These are phyloP conservation scores for Aspergillus udagawae DNA, from an alignment of 2,329 filamentous ascomycete genomes.

Conservation along the genomic window DNA sequence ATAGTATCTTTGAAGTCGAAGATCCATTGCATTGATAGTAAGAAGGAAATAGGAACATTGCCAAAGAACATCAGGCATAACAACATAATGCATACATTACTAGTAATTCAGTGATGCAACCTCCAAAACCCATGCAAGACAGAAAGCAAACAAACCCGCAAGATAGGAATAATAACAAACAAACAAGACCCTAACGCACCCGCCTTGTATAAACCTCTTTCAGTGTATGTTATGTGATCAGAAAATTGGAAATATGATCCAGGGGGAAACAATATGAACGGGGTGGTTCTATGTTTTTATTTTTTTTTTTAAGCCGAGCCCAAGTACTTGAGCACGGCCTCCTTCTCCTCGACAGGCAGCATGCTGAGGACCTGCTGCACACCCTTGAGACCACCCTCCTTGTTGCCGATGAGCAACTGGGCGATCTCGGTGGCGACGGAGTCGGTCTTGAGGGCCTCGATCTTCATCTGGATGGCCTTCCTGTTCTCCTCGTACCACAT, in stretches of 20 bases:
- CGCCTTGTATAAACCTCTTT: background rate
- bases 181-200: background rate
- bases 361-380: conserved; percentile 81
- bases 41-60: no score
- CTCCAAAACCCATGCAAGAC: background rate
- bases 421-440: conserved; percentile 67
- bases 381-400: conserved; percentile 72
- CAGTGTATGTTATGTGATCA: background rate
- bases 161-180: no score
- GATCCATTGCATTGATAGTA: background rate
- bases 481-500: conserved; percentile 96
- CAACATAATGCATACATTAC: background rate
- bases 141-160: background rate
- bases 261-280: conserved; percentile 1
- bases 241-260: background rate
- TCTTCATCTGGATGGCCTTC: conserved; percentile 75
- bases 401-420: conserved; percentile 61
- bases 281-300: background rate
- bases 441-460: conserved; percentile 78
- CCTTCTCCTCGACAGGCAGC: conserved; percentile 83
- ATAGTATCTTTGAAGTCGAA: background rate
- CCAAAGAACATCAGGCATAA: background rate
- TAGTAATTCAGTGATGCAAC: background rate
- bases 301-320: conserved; percentile 16
- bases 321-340: conserved; percentile 66